These are phyloP conservation scores for Oryza rufipogon DNA, from an alignment of 176 grass and related monocot genomes.

Conservation along the genomic window DNA sequence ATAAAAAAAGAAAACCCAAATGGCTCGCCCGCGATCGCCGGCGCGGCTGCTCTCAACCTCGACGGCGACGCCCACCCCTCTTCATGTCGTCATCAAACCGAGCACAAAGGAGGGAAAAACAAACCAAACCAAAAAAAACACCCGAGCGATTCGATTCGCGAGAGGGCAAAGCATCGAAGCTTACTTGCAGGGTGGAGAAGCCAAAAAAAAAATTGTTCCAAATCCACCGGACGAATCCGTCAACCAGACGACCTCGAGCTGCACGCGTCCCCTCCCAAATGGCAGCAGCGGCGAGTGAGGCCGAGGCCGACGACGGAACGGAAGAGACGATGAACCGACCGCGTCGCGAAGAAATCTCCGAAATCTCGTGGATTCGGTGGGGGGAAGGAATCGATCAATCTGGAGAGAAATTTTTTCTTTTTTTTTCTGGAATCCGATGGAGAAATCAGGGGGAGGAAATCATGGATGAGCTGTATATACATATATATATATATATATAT, in stretches of 20 bases:
- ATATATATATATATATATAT: no score
- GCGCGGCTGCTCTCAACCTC: conserved; percentile 2
- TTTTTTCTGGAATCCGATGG: no score
- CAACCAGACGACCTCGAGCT: background rate
- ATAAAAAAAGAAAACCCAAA: background rate
- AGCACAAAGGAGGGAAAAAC: no score
- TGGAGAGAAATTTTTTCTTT: no score
- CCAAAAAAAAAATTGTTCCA: conserved; percentile 7
- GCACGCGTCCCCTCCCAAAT: background rate
- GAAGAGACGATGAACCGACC: no score
- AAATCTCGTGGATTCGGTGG: no score
- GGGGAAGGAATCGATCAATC: no score
- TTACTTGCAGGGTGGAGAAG: conserved; percentile 50
- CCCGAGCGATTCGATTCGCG: background rate
- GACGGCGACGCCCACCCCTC: conserved; percentile 1
- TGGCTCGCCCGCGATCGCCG: conserved; percentile 40
- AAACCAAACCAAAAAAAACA: background rate
- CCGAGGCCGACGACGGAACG: no score
- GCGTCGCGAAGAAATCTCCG: no score
- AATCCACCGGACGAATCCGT: conserved; percentile 43
- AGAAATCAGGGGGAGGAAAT: no score
- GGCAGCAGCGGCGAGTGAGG: no score
- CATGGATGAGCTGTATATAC: no score
- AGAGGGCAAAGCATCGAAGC: conserved; percentile 44
- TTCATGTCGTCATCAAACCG: background rate